Evolutionary conservation across 164 flowering plant genomes (phyloP), one percentile per base, ranked within the genome.

Genomic region (Chimonanthus praecox): DNA sequence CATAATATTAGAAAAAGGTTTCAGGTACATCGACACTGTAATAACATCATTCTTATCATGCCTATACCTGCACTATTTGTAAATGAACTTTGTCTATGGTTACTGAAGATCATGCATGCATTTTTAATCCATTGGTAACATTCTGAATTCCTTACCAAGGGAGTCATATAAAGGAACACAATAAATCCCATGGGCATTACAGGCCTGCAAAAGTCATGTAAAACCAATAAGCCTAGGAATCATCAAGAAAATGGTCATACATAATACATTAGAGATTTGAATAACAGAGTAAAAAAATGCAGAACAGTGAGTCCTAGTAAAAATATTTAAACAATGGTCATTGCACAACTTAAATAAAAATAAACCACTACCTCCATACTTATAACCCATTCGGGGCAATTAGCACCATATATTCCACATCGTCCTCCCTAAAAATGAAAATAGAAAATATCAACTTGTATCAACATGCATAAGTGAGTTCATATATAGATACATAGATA

Each of bases 111-210:
- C 13, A 49, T 46, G 18, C 58, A 68, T 68, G 33, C 60, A 54
- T 54, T 10, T 54, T 13, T 54, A 64, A 69, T 69, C 20, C 11
- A 64, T 2, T 16, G 13, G 13, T n/a, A 66, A 64, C 6, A 15
- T 45, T 33, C 46, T 7, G 64, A 73, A 49, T 70, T 64, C 69
- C 87, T 50, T 93, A 94, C 99, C 99, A 58, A 96, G 85, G 7
- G 97, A 87, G 77, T 96, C 99, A 81, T 96, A 96, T 62, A 96
- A 77, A 77, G 99, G 99, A 78, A 96, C 98, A 77, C 98, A 96
- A 74, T 84, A 84, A 71, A 94, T 81, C 49, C 96, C 99, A 80
- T 92, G 97, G 78, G 98, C 98, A 87, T 96, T 96, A 82, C 99
- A 96, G 11, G 98, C 99, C 97, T 96, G 97, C 82, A 84, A 62